Evolutionary conservation across 2,329 filamentous ascomycete species (phyloP), one percentile per base, ranked within the genome.

Genomic region (Mollisia scopiformis): DNA sequence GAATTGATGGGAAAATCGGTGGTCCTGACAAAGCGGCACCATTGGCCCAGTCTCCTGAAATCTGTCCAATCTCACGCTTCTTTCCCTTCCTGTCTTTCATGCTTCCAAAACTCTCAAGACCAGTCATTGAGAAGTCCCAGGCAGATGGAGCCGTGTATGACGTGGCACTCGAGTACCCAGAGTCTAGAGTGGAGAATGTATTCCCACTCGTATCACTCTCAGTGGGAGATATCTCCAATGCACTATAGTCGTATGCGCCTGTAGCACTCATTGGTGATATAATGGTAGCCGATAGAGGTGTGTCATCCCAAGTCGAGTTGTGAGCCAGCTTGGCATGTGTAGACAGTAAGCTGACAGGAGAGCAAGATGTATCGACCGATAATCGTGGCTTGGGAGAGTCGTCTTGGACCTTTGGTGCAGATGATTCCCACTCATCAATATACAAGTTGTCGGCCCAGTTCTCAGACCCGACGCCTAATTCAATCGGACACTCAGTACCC

Each of bases 131-230:
- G 19, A 49, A 54, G 23, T 51, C 49, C 49, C 59, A 56, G 21
- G 59, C 55, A 25, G 59, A 61, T 3, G 51, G 57, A 14, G 59
- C 35, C 13, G 66, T 62, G 5, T 59, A 23, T 16, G 63, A 58
- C 16, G 66, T 67, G 25, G 63, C 66, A 54, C 66, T 68, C 11
- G 68, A 65, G 35, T 68, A 71, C 2, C 66, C 67, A 1, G 68
- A 69, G 55, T 71, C 67, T 2, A 23, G 8, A 28, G 65, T 65
- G 27, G 66, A 63, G 28, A 67, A 68, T 6, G 66, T 63, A 1
- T 61, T 59, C 1, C 60, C 64, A 47, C 67, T 71, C 14, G 53
- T 55, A 11, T 63, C 64, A 16, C 62, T 69, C 39, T 69, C 66
- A 33, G 66, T 68, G 1, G 66, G 66, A 8, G 66, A 68, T 11